Percentiles rank a stretch among this genome's conserved stretches.
phyloP scores from a whole-genome alignment of 2,329 filamentous ascomycete genomes.

The Cladosporium oxysporum region DNA sequence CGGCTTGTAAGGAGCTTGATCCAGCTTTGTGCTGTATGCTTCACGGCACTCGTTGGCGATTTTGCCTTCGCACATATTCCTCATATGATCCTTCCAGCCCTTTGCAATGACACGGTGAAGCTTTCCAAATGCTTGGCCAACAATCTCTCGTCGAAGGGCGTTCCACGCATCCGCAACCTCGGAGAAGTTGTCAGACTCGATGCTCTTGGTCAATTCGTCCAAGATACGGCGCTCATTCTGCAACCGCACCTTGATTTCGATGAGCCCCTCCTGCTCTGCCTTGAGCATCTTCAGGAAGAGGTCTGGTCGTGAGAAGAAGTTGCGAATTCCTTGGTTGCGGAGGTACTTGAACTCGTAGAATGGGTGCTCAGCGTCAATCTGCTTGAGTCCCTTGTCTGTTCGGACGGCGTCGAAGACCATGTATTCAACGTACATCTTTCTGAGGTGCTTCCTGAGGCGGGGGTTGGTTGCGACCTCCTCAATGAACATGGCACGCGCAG shows the following conservation, averaged over 20 bases:
- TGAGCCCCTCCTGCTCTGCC: conserved; percentile 88
- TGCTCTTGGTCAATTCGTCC: conserved; percentile 74
- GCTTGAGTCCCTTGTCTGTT: conserved; percentile 89
- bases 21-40: conserved; percentile 83
- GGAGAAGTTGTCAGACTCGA: conserved; percentile 93
- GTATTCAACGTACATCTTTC: conserved; percentile 78
- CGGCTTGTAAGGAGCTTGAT: conserved; percentile 94
- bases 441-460: conserved; percentile 83
- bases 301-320: conserved; percentile 78
- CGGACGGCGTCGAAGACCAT: conserved; percentile 84
- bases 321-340: conserved; percentile 70
- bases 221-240: conserved; percentile 75
- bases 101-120: conserved; percentile 83
- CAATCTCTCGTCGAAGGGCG: conserved; percentile 76
- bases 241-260: conserved; percentile 80
- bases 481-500: conserved; percentile 83
- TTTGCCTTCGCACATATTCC: conserved; percentile 90
- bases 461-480: conserved; percentile 89
- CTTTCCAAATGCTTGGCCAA: conserved; percentile 79
- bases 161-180: conserved; percentile 96
- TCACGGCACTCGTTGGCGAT: conserved; percentile 86
- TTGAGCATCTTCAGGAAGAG: conserved; percentile 96
- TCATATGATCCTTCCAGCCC: conserved; percentile 90
- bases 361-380: conserved; percentile 91
- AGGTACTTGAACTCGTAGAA: conserved; percentile 99